Conservation (phyloP, 129 eudicot genomes). For the Centella asiatica region DNA sequence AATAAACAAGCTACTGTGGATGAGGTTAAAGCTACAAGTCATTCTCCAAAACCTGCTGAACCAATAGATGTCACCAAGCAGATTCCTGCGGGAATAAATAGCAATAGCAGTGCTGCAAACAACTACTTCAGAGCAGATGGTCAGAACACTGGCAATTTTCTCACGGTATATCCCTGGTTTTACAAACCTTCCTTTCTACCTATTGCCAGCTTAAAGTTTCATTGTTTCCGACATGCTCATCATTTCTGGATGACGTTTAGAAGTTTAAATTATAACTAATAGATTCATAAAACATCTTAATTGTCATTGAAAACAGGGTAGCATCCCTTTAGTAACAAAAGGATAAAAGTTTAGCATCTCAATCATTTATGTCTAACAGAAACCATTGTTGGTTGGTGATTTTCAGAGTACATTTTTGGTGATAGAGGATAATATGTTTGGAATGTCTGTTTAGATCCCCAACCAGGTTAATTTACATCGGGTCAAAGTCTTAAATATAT, state of each 20-base stretch:
- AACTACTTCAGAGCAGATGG: slow-evolving; percentile 56
- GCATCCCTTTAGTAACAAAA: too few species aligned
- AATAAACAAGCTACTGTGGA: slow-evolving; percentile 24
- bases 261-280: too few species aligned
- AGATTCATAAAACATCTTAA: background rate
- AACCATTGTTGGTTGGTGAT: too few species aligned
- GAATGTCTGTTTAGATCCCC: too few species aligned
- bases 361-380: too few species aligned
- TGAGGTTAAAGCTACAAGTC: slow-evolving; percentile 24
- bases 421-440: too few species aligned
- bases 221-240: background rate
- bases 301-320: background rate
- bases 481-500: too few species aligned
- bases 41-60: slow-evolving; percentile 24
- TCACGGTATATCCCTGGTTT: slow-evolving; percentile 30
- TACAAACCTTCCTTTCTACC: background rate
- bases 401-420: too few species aligned
- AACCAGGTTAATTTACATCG: too few species aligned
- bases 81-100: slow-evolving; percentile 46
- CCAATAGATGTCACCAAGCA: slow-evolving; percentile 43
- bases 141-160: slow-evolving; percentile 58
- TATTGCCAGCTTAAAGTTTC: background rate
- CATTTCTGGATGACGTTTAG: background rate
- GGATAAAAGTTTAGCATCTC: too few species aligned
- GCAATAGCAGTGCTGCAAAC: slow-evolving; percentile 22